phyloP scores from a whole-genome alignment of 2,329 filamentous ascomycete species.

The Hypoxylon sp. region DNA sequence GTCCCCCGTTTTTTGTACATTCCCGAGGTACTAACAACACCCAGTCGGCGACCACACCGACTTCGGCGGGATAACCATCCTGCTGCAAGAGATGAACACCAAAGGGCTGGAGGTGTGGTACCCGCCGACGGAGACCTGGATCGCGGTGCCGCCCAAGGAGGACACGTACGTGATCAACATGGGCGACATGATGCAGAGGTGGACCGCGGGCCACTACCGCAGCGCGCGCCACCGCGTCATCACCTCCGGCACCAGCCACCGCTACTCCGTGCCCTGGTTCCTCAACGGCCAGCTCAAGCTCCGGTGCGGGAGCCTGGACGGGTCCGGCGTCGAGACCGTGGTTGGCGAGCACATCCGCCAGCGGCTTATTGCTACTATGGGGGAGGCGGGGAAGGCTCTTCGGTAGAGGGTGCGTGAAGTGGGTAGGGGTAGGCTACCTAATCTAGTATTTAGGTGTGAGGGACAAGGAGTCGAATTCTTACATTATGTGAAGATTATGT shows the following conservation, averaged over 20 bases:
- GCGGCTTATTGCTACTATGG: conserved; percentile 38
- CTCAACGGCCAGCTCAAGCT: conserved; percentile 41
- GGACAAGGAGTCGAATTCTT: too few species aligned
- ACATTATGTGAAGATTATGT: too few species aligned
- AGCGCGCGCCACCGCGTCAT: conserved; percentile 47
- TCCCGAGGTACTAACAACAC: conserved; percentile 9
- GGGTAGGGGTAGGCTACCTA: too few species aligned
- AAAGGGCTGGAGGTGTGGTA: conserved; percentile 45
- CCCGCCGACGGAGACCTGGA: conserved; percentile 40
- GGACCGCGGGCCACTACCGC: conserved; percentile 43
- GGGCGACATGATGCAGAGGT: conserved; percentile 50
- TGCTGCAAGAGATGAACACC: conserved; percentile 44
- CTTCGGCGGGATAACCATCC: conserved; percentile 44
- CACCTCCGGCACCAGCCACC: conserved; percentile 39
- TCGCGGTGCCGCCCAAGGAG: conserved; percentile 44
- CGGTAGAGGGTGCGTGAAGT: too few species aligned
- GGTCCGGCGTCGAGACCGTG: conserved; percentile 38
- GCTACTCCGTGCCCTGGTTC: conserved; percentile 44
- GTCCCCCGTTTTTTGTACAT: neutral
- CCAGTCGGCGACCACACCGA: conserved; percentile 46
- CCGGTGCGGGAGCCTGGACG: conserved; percentile 34
- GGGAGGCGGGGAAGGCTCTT: conserved; percentile 28
- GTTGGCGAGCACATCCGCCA: conserved; percentile 37
- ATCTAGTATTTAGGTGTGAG: too few species aligned
- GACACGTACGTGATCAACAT: conserved; percentile 50